phyloP scores from a whole-genome alignment of 495 filamentous ascomycete genomes.

The Aspergillus coremiiformis region DNA sequence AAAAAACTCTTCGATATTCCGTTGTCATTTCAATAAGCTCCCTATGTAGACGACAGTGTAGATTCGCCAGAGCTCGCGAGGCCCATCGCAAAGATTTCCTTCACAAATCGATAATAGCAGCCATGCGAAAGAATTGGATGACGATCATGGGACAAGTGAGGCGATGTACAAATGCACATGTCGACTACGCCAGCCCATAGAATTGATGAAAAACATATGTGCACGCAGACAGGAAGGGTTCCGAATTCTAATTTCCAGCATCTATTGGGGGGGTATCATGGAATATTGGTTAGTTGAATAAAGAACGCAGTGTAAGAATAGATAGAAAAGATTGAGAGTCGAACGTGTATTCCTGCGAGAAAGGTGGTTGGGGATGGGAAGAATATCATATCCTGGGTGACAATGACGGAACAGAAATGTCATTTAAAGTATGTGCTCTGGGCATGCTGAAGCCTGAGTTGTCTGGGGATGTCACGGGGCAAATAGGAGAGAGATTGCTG shows the following conservation, averaged over 20 bases:
- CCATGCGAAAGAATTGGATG: background rate
- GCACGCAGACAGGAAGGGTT: slow-evolving; percentile 1
- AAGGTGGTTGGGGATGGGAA: background rate
- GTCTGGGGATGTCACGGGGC: background rate
- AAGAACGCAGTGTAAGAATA: background rate
- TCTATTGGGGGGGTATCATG: slow-evolving; percentile 29
- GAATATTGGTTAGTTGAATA: slow-evolving; percentile 19
- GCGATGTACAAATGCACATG: background rate
- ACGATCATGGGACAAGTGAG: background rate
- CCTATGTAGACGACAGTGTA: background rate
- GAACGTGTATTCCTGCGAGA: background rate
- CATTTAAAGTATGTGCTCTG: background rate
- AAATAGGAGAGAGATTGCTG: background rate
- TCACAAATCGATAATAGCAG: background rate
- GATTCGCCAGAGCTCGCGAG: background rate
- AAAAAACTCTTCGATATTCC: background rate
- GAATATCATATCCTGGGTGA: slow-evolving; percentile 2
- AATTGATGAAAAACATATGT: background rate
- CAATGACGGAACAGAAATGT: background rate
- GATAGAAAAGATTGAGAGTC: background rate
- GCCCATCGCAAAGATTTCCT: background rate
- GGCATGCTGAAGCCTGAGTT: background rate
- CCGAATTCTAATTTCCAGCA: slow-evolving; percentile 11
- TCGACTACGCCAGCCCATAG: background rate
- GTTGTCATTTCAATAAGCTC: background rate